Evolutionary conservation across 495 filamentous ascomycete genomes (phyloP).

Genomic region (Neurospora tetrasperma): DNA sequence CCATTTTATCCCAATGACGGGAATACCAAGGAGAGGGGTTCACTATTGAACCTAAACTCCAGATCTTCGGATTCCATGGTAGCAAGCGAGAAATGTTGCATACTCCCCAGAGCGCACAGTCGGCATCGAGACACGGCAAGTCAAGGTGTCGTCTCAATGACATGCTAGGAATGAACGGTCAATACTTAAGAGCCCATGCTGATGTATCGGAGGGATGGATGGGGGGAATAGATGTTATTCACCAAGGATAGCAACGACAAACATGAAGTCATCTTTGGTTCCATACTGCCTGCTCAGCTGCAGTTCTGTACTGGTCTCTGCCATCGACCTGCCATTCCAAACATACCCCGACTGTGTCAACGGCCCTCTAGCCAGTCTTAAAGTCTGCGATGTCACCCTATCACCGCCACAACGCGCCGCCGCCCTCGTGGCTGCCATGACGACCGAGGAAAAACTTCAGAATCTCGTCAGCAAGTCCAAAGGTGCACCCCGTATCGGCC

Average conservation of each 20-base stretch:
- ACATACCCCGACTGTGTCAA: conserved; percentile 25
- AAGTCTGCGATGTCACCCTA: conserved; percentile 39
- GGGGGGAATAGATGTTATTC: not conserved
- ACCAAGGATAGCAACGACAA: not conserved
- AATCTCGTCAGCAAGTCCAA: conserved; percentile 31
- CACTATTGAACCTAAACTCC: not conserved
- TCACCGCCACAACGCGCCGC: conserved; percentile 34
- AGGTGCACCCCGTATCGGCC: conserved; percentile 30
- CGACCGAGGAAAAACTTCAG: conserved; percentile 29
- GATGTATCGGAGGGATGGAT: not conserved
- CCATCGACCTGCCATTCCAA: conserved; percentile 7
- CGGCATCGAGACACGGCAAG: not conserved
- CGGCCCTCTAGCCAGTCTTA: conserved; percentile 25
- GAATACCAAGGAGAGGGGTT: not conserved
- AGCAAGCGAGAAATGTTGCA: not conserved
- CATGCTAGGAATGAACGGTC: not conserved
- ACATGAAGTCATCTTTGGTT: not conserved
- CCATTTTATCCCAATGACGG: not conserved
- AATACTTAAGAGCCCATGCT: not conserved
- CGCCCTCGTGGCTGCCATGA: conserved; percentile 32
- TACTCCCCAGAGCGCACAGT: not conserved
- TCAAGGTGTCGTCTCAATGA: not conserved
- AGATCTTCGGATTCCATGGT: not conserved
- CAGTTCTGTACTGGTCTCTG: not conserved
- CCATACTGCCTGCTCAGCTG: not conserved